Evolutionary conservation across 116 monocot species (phyloP).

Genomic region (Iris pallida): DNA sequence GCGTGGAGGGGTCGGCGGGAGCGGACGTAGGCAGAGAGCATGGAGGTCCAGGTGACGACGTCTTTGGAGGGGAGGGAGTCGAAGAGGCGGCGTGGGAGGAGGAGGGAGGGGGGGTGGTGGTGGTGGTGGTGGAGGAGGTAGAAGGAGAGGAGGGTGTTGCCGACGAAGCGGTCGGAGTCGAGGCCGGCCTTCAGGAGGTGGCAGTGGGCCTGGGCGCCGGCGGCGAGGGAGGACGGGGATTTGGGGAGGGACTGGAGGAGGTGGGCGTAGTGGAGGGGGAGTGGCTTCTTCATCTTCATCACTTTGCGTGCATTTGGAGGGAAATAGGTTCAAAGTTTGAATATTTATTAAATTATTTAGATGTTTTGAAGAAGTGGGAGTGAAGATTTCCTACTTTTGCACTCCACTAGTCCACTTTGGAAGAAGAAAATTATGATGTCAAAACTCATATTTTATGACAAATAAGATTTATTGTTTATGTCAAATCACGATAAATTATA

Average conservation of each 20-base stretch:
- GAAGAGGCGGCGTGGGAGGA: conserved; percentile 47
- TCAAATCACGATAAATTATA: no score
- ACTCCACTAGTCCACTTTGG: no score
- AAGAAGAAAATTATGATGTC: no score
- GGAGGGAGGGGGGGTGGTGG: conserved; percentile 39
- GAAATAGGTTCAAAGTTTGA: no score
- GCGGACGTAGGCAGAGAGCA: conserved; percentile 62
- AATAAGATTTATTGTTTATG: no score
- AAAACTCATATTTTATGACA: no score
- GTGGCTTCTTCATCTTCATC: background rate
- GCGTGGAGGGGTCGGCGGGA: conserved; percentile 30
- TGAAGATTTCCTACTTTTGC: no score
- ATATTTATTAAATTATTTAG: no score
- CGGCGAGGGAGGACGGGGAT: conserved; percentile 31
- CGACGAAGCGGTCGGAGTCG: conserved; percentile 60
- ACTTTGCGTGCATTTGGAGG: no score
- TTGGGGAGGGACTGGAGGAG: conserved; percentile 47
- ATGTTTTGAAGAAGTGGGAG: no score
- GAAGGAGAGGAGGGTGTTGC: conserved; percentile 74
- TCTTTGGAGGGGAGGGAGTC: conserved; percentile 49
- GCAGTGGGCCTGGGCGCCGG: conserved; percentile 58
- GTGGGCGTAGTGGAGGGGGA: conserved; percentile 32
- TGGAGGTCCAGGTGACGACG: conserved; percentile 75
- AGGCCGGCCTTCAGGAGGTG: conserved; percentile 63
- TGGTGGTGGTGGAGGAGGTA: conserved; percentile 48